Base-by-base conservation (phyloP, 2,329 filamentous ascomycete genomes). In the Hymenoscyphus occultus region DNA sequence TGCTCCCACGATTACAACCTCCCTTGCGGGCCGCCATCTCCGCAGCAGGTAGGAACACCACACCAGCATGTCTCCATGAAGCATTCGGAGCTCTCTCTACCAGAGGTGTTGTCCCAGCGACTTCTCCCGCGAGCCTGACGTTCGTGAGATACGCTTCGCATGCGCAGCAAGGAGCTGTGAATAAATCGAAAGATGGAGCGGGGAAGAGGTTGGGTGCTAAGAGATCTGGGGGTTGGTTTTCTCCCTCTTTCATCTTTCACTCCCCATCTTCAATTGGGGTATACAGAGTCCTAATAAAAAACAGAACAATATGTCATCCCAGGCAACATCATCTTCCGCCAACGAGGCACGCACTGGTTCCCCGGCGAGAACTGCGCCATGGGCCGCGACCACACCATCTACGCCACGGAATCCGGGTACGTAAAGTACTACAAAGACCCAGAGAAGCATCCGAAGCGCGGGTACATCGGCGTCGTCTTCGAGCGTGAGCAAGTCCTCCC, bases 391-490 rank as follows among this genome's bases (percentile, higher is more conserved):
- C 95, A 98, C 82, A 98, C 94, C 60, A 96, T 99, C 76, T 96
- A 91, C 78, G 88, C 95, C 62, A 89, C 88, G 66, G 86, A 90
- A 64, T 84, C 90, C 3, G 95, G 95, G 69, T 99, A 96, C 78
- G 95, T 99, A 67, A 93, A 95, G 73, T 99, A 97, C 85, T 99
- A 99, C 83, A 88, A 90, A 75, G 94, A 99, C 76, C 93, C 93
- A 0, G 78, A 84, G 39, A 84, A 83, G 65, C 92, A 98, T 78
- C 91, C 93, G 0, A 90, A 92, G 71, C 86, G 93, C 67, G 92
- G 96, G 77, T 99, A 93, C 82, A 99, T 99, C 74, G 95, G 95
- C 67, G 90, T 99, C 22, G 90, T 91, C 40, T 93, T 97, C 77
- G 85, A 93, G 76, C 92, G 92, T 75, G 82, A 88, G 16, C 91